Conservation (phyloP, 257 asterid species). For the Lycium barbarum region DNA sequence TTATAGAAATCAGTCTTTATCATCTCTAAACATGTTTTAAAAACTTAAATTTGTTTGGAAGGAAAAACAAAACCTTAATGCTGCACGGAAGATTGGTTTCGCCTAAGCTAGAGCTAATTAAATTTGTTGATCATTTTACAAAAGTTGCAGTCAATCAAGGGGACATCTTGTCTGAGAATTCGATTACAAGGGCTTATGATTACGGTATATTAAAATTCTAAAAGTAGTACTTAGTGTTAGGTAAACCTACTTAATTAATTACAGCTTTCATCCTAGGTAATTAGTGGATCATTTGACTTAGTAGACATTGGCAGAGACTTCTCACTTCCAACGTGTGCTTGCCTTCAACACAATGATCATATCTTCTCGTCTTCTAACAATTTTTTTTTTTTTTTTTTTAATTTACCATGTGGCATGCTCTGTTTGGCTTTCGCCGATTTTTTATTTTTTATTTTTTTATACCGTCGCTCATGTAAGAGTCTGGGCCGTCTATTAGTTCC, state of each 20-base stretch:
- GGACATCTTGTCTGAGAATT: constrained; percentile 27
- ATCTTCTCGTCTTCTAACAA: neutral
- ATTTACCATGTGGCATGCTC: too few relatives aligned
- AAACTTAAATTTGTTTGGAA: constrained; percentile 8
- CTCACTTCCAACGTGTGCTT: neutral
- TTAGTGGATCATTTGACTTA: neutral
- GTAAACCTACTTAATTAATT: constrained; percentile 14
- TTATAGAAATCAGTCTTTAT: neutral
- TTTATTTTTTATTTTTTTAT: too few relatives aligned
- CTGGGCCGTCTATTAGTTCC: too few relatives aligned
- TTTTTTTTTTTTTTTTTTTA: too few relatives aligned
- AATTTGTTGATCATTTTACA: constrained; percentile 18
- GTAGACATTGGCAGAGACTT: neutral
- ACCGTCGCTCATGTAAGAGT: too few relatives aligned
- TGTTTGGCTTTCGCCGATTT: too few relatives aligned
- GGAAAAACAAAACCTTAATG: constrained; percentile 8
- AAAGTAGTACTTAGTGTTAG: neutral
- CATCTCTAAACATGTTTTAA: neutral
- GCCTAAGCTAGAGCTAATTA: neutral
- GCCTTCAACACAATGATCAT: neutral
- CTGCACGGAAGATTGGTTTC: neutral
- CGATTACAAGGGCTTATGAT: neutral
- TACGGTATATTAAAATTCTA: constrained; percentile 14
- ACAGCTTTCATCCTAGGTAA: neutral
- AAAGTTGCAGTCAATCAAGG: constrained; percentile 29